These are phyloP conservation scores for Hypoxylon sp. DNA, from an alignment of 2,329 filamentous ascomycete genomes.

Conservation along the genomic window DNA sequence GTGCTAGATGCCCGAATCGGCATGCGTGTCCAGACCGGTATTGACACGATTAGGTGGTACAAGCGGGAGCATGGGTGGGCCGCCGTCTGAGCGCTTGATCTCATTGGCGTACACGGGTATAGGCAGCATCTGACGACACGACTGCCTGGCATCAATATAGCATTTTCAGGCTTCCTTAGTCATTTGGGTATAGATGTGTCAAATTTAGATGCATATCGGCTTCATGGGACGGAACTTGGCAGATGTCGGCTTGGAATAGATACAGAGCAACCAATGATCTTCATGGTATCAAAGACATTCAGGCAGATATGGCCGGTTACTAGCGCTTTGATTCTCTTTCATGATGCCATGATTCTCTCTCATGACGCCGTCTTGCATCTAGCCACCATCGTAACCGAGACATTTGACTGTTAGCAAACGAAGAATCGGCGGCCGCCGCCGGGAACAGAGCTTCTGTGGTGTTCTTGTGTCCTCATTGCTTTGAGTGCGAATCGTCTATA, in stretches of 20 bases:
- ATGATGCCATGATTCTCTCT: neutral
- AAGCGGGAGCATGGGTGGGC: constrained; percentile 51
- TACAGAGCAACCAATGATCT: constrained; percentile 11
- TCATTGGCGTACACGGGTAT: constrained; percentile 16
- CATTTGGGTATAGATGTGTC: constrained; percentile 18
- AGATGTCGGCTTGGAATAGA: constrained; percentile 14
- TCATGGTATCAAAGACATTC: neutral
- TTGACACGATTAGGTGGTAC: constrained; percentile 74
- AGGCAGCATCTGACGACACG: constrained; percentile 22
- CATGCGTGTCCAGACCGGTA: constrained; percentile 78
- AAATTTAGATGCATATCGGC: neutral
- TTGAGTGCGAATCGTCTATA: neutral
- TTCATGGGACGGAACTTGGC: constrained; percentile 9
- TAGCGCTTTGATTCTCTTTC: constrained; percentile 11
- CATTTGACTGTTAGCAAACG: neutral
- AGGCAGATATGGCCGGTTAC: constrained; percentile 7
- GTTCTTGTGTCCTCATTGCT: neutral
- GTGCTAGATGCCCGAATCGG: constrained; percentile 82
- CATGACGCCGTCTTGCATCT: constrained; percentile 11
- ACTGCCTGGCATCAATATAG: neutral
- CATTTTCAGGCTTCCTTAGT: neutral
- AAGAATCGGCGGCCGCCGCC: neutral
- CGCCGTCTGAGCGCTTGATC: constrained; percentile 24
- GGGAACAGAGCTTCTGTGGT: neutral
- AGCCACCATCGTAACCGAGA: neutral